A percentile compares a stretch with the other conserved stretches of the same genome.
Conservation (phyloP, 768 basidiomycete genomes). For the Vishniacozyma victoriae region DNA sequence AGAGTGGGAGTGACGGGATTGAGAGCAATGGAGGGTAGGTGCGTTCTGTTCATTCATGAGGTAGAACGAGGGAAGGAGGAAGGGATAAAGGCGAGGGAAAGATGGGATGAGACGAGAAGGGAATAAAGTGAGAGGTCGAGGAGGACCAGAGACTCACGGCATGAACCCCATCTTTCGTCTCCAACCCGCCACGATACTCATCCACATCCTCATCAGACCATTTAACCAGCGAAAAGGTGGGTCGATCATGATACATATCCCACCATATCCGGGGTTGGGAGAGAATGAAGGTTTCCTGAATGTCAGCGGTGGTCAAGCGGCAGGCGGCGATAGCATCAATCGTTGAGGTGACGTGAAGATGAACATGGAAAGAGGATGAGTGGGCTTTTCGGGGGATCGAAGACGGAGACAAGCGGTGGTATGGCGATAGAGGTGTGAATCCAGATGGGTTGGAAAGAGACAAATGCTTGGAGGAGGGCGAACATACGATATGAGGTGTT, state of each 20-base stretch:
- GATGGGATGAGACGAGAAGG: not conserved
- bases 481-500: slow-evolving; percentile 23
- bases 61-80: not conserved
- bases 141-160: too few species aligned
- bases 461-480: too few species aligned
- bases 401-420: too few species aligned
- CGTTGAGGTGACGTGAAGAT: not conserved
- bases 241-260: slow-evolving; percentile 6
- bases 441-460: not conserved
- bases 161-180: slow-evolving; percentile 16
- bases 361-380: not conserved
- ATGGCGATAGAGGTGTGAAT: too few species aligned
- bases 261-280: slow-evolving; percentile 20
- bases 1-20: too few species aligned
- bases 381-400: not conserved
- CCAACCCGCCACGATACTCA: slow-evolving; percentile 17
- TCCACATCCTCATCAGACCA: slow-evolving; percentile 20
- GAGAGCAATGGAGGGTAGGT: slow-evolving; percentile 40
- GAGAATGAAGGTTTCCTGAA: slow-evolving; percentile 28
- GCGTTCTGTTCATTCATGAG: slow-evolving; percentile 41
- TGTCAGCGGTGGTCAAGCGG: not conserved
- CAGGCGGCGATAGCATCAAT: not conserved
- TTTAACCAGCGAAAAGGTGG: slow-evolving; percentile 8
- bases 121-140: not conserved
- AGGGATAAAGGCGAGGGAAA: not conserved